phyloP scores from a whole-genome alignment of 768 basidiomycete species.

The Exidia glandulosa region DNA sequence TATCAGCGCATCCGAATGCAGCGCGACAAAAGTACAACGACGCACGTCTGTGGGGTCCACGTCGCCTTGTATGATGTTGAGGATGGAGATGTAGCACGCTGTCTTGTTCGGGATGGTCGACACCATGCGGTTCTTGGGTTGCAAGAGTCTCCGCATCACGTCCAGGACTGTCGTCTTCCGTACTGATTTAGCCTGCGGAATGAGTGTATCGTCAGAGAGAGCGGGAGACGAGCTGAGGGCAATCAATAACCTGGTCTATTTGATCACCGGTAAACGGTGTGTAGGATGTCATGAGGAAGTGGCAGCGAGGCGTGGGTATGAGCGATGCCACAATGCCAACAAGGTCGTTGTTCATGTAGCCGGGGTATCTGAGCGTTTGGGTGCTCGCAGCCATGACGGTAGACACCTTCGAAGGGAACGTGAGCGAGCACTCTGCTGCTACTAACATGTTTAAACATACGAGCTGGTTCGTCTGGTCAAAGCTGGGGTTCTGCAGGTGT shows the following conservation, averaged over 20 bases:
- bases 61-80: constrained; percentile 98
- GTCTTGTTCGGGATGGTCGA: constrained; percentile 86
- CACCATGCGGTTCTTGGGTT: constrained; percentile 98
- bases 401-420: constrained; percentile 49
- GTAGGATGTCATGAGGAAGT: constrained; percentile 98
- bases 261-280: constrained; percentile 97
- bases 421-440: not conserved
- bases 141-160: constrained; percentile 93
- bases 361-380: constrained; percentile 91
- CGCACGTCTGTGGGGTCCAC: constrained; percentile 94
- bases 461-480: constrained; percentile 87
- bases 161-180: constrained; percentile 95
- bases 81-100: constrained; percentile 91
- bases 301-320: constrained; percentile 93
- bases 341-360: constrained; percentile 99
- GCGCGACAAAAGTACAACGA: constrained; percentile 2
- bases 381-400: constrained; percentile 98
- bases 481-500: constrained; percentile 76
- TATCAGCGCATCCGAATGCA: constrained; percentile 2
- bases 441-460: constrained; percentile 30
- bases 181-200: constrained; percentile 75
- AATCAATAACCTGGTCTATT: constrained; percentile 70
- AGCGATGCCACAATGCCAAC: constrained; percentile 94
- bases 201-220: not conserved
- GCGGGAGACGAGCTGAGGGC: not conserved